These are phyloP conservation scores for Chlorencoelia australis DNA, from an alignment of 2,329 filamentous ascomycete genomes.

Conservation along the genomic window DNA sequence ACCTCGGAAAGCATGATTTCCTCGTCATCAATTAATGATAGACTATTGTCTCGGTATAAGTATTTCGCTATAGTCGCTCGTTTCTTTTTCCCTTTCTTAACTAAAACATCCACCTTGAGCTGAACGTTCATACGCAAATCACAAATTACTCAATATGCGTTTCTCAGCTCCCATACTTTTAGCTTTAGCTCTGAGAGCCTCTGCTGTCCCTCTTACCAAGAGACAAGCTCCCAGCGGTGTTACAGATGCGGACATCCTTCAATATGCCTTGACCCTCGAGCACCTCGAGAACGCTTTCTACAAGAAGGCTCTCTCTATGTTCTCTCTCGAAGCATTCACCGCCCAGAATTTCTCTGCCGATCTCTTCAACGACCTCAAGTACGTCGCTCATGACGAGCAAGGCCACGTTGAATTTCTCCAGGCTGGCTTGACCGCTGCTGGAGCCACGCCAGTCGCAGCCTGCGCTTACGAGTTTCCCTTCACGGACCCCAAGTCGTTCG, in stretches of 20 bases:
- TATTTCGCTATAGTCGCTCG: too few species aligned
- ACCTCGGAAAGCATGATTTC: too few species aligned
- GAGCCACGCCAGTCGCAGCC: constrained; percentile 41
- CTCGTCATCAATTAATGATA: too few species aligned
- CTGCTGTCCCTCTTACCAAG: constrained; percentile 14
- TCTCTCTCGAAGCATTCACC: constrained; percentile 40
- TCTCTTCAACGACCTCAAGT: constrained; percentile 49
- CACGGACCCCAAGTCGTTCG: constrained; percentile 38
- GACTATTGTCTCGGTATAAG: too few species aligned
- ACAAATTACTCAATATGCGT: constrained; percentile 12
- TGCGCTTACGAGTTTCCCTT: constrained; percentile 48
- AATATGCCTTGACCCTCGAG: constrained; percentile 43
- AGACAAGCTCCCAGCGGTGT: too few species aligned
- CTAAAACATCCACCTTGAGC: too few species aligned
- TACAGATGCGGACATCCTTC: constrained; percentile 30
- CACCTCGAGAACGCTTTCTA: constrained; percentile 57
- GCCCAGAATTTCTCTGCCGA: constrained; percentile 38
- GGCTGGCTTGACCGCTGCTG: constrained; percentile 33
- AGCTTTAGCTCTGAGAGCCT: constrained; percentile 10
- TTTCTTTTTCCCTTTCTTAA: not conserved
- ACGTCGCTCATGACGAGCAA: constrained; percentile 45
- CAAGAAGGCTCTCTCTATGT: constrained; percentile 47
- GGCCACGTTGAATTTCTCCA: constrained; percentile 49
- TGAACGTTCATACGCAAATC: not conserved
- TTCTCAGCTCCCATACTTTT: constrained; percentile 16